Percentiles rank a stretch among this genome's conserved stretches.
phyloP scores from a whole-genome alignment of 352 stramenopile species.

The Globisporangium solare region DNA sequence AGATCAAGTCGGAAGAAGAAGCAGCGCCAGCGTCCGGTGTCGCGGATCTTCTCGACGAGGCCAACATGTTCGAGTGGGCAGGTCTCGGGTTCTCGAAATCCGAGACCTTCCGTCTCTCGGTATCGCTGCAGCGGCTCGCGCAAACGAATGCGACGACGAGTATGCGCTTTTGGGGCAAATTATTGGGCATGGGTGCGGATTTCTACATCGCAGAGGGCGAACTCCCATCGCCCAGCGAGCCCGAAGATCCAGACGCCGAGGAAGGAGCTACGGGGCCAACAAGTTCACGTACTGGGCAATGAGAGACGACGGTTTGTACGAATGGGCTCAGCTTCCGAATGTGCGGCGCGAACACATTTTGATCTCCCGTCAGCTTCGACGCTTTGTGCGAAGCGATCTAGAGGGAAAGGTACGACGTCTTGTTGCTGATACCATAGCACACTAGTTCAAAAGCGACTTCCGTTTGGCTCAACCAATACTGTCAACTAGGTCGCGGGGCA shows the following conservation, averaged over 20 bases:
- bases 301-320: constrained; percentile 71
- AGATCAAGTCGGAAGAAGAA: constrained; percentile 50
- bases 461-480: no score
- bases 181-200: constrained; percentile 64
- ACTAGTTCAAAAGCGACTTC: no score
- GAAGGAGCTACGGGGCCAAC: constrained; percentile 67
- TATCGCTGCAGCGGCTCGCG: constrained; percentile 56
- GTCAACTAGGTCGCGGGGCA: constrained; percentile 44
- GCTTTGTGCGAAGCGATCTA: constrained; percentile 81
- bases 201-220: constrained; percentile 87
- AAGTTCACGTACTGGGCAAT: constrained; percentile 90
- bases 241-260: constrained; percentile 65
- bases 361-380: constrained; percentile 63
- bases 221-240: constrained; percentile 26
- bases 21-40: constrained; percentile 35
- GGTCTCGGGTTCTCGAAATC: constrained; percentile 66
- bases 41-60: constrained; percentile 69
- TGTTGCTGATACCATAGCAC: no score
- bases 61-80: constrained; percentile 82
- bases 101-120: constrained; percentile 68
- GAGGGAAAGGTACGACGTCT: constrained; percentile 35
- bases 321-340: constrained; percentile 80
- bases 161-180: constrained; percentile 87
- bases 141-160: constrained; percentile 52
- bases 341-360: constrained; percentile 79